These are phyloP conservation scores for Pogostemon cablin DNA, from an alignment of 257 asterid genomes.

Conservation along the genomic window DNA sequence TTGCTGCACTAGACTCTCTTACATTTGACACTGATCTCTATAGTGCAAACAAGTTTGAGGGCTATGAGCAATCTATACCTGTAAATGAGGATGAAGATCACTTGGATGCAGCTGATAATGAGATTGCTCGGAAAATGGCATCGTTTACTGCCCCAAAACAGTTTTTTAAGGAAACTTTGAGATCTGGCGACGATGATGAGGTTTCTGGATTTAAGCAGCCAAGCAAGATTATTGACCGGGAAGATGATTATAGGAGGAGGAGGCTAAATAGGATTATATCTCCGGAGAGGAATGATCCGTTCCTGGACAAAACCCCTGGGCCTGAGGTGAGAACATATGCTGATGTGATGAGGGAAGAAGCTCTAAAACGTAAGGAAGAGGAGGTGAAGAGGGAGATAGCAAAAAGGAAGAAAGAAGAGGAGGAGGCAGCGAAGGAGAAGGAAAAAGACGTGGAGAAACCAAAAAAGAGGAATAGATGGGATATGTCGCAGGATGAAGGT, in stretches of 20 bases:
- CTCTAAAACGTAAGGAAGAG: slow-evolving; percentile 77
- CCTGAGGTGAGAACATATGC: slow-evolving; percentile 86
- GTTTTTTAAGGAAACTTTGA: slow-evolving; percentile 66
- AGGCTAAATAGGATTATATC: slow-evolving; percentile 81
- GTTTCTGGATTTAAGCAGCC: slow-evolving; percentile 69
- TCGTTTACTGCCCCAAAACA: slow-evolving; percentile 84
- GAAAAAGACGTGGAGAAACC: slow-evolving; percentile 66
- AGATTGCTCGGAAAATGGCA: slow-evolving; percentile 71
- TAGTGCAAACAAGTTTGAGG: slow-evolving; percentile 63
- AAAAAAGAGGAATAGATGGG: slow-evolving; percentile 97
- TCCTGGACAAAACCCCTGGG: slow-evolving; percentile 84
- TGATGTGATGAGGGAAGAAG: slow-evolving; percentile 84
- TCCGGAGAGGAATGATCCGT: slow-evolving; percentile 85
- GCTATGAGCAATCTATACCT: slow-evolving; percentile 76
- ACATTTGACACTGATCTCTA: slow-evolving; percentile 79
- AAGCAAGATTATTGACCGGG: slow-evolving; percentile 79
- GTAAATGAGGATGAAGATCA: slow-evolving; percentile 79
- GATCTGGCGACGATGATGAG: slow-evolving; percentile 73
- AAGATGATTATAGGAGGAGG: slow-evolving; percentile 80
- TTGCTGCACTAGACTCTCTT: slow-evolving; percentile 73
- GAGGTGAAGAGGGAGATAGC: slow-evolving; percentile 75
- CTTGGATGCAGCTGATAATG: slow-evolving; percentile 65
- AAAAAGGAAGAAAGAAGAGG: slow-evolving; percentile 80
- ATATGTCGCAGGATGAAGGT: slow-evolving; percentile 74
- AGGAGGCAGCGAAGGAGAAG: slow-evolving; percentile 56